Base-by-base conservation (phyloP, 1,139 yeast species). In the Geotrichum aggregatum region DNA sequence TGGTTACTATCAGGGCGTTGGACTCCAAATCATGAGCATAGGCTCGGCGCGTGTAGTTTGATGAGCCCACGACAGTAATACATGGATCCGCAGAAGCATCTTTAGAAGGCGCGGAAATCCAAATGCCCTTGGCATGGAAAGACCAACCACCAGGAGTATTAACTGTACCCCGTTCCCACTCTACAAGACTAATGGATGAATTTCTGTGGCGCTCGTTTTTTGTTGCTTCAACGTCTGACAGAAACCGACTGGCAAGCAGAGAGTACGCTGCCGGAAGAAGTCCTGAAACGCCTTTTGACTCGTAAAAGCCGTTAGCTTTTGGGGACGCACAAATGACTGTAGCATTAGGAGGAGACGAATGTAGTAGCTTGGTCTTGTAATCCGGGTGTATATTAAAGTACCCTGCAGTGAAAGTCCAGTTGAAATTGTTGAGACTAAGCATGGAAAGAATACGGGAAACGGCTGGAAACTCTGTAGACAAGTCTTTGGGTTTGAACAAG, bases 91-190 rank as follows among this genome's bases (percentile, higher is more conserved):
- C 19, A 7, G 41, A 22, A 28, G 42, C 62, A 60, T 53, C 83
- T 6, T 40, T 35, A 18, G 58, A 59, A 0, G 89, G 86, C 6
- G 78, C 77, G 6, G 82, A 76, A 1, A 87, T 71, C 98, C 98
- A 92, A 14, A 89, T 73, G 0, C 99, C 99, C 66, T 92, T 92
- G n/a, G 98, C 98, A 65, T 92, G 99, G 67, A 92, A 92, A 0
- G 97, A 87, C 98, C 98, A 92, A 1, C 98, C 98, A 33, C 75
- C 79, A 0, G 82, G 78, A 11, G 87, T 79, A 63, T 88, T 88
- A 7, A 89, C 96, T 1, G 80, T 71, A 1, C 98, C 98, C 49
- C 79, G 80, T 63, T 80, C 79, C 98, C 98, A 94, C 68, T 92
- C 98, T 54, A 74, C 76, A 38, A 92, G 72, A 14, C 73, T 70